phyloP scores from a whole-genome alignment of 225 moss, liverwort and hornwort genomes.

The Thuidium tamariscinum region DNA sequence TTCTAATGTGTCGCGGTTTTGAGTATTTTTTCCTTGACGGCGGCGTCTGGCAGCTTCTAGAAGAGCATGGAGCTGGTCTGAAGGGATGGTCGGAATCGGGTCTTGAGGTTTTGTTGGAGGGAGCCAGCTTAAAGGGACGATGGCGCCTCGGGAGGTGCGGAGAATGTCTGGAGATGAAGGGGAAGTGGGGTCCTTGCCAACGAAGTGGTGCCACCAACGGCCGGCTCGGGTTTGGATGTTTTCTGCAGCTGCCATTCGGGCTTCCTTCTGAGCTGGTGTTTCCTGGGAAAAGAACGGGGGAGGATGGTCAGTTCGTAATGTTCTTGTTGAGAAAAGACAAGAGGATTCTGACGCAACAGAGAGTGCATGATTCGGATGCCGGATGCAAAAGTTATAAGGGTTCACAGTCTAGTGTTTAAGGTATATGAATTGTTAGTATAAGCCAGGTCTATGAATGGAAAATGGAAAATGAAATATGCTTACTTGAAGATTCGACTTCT shows the following conservation, averaged over 20 bases:
- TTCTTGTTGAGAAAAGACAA: too few species aligned
- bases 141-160: conserved; percentile 47
- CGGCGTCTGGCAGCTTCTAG: conserved; percentile 70
- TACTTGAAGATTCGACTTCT: conserved; percentile 32
- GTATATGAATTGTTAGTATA: neutral
- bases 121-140: conserved; percentile 52
- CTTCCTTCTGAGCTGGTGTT: conserved; percentile 63
- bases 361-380: neutral
- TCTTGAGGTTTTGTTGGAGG: neutral
- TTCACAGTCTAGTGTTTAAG: neutral
- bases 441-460: neutral
- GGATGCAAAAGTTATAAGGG: neutral
- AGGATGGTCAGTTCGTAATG: neutral
- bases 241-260: conserved; percentile 77
- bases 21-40: neutral
- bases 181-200: conserved; percentile 19
- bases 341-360: neutral
- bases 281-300: conserved; percentile 25
- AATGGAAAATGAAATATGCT: neutral
- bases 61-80: conserved; percentile 43
- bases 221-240: conserved; percentile 77
- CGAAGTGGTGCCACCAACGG: conserved; percentile 83
- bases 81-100: neutral
- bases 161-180: conserved; percentile 1
- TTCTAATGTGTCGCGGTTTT: neutral